Conservation (phyloP, 2,329 filamentous ascomycete species). For the Cladosporium sp. region DNA sequence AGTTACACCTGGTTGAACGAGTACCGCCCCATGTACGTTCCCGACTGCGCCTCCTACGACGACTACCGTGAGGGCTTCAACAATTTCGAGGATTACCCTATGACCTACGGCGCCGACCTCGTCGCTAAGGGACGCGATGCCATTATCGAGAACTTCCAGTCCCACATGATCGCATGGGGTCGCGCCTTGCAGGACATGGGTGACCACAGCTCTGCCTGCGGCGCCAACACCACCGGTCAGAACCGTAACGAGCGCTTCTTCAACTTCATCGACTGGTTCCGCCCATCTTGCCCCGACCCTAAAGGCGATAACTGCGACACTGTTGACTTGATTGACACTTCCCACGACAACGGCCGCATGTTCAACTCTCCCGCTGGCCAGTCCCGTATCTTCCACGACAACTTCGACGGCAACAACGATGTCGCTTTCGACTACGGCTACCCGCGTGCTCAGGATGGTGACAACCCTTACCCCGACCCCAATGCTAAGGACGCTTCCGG, state of each 20-base stretch:
- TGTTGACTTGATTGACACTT: constrained; percentile 33
- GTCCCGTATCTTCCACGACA: constrained; percentile 38
- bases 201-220: constrained; percentile 35
- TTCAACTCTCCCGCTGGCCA: constrained; percentile 35
- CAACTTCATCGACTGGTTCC: constrained; percentile 37
- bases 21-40: constrained; percentile 32
- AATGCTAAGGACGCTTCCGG: neutral
- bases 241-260: constrained; percentile 42
- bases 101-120: constrained; percentile 29
- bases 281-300: constrained; percentile 31
- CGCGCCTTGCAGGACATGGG: constrained; percentile 37
- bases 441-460: constrained; percentile 33
- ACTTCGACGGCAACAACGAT: constrained; percentile 35
- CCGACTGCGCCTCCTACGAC: constrained; percentile 35
- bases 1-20: constrained; percentile 37
- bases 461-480: constrained; percentile 25
- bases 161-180: constrained; percentile 37
- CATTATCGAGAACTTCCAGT: constrained; percentile 34
- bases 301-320: constrained; percentile 32
- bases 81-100: constrained; percentile 32
- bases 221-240: constrained; percentile 32
- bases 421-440: constrained; percentile 37
- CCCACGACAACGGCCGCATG: constrained; percentile 38
- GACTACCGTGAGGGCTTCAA: constrained; percentile 36
- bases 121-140: constrained; percentile 31